Base-by-base conservation (phyloP, 2,329 filamentous ascomycete species). In the Talaromyces funiculosus region DNA sequence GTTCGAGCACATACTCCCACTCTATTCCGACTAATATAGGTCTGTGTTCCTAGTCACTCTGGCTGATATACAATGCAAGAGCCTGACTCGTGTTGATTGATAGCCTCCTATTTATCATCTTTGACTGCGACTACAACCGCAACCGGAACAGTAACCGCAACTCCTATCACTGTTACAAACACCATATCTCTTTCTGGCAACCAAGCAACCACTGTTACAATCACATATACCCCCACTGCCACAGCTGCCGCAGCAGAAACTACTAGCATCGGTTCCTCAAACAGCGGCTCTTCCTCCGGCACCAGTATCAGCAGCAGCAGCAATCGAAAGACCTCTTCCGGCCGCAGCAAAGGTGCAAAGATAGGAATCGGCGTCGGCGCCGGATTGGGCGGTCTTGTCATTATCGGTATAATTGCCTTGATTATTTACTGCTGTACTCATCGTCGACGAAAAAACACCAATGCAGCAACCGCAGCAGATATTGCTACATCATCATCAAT, bases 361-460 rank as follows among this genome's bases (percentile, higher is more conserved):
- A 60, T 60, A 33, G 59, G 59, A 20, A 51, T 60, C 16, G 59
- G 59, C 26, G 59, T 60, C n/a, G 53, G 59, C 12, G 53, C 40
- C 6, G 59, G 59, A 12, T 53, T 60, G 8, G 59, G 59, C 26
- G 53, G 59, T 20, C 53, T 60, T 9, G 20, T 60, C 8, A 56
- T 60, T 4, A 53, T 40, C 43, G 40, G 53, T 8, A 40, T 56
- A 18, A 24, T 54, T 8, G 22, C 38, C 16, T 20, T 38, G 42
- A 49, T 37, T 10, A 22, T 51, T 3, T 60, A 60, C 31, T 60
- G 59, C 24, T 54, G 53, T 18, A 24, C 24, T n/a, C 31, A 40
- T 2, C 26, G 42, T 5, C 31, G 42, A 4, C 31, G 42, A 6
- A 9, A 35, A 10, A 31, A 40, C 9, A 14, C 38, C 1, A 14